Base-by-base conservation (phyloP, 1,139 yeast species). In the Pichia sp. region DNA sequence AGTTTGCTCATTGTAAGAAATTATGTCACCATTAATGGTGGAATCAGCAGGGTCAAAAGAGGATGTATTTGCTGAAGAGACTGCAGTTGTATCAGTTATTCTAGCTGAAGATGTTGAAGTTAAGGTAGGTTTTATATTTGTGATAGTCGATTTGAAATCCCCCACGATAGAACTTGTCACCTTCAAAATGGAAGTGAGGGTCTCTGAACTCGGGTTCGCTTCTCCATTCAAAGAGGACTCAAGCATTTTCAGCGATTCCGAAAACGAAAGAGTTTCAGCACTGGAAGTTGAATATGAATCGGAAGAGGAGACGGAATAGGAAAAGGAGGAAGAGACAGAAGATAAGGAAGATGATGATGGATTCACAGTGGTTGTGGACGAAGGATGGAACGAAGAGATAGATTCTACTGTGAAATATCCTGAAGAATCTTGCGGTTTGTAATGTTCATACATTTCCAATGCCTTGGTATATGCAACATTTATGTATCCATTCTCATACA, bases 401-500 rank as follows among this genome's bases (percentile, higher is more conserved):
- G 70, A 65, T 50, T 66, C 66, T 34, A 72, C 63, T 2, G 71
- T 71, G 62, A 73, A 73, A 54, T 72, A 71, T 31, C 54, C 52
- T 3, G 70, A 63, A 7, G 74, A 67, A 13, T 66, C 64, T 10
- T 64, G 60, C 30, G 70, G 70, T 30, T 66, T 64, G 57, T 73
- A 70, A 49, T 74, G 70, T 54, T 70, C 68, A 54, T 74, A 74
- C 44, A 72, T 72, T 43, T 70, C 69, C n/a, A 76, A 58, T 51
- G 79, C 77, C 34, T 77, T 75, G 59, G 77, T 75, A 38, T 60
- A 57, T 73, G 69, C 51, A 70, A 62, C 31, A 23, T 59, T 59
- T 11, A 65, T 6, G 52, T 64, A 61, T 1, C 76, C 76, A 53
- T 71, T 71, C 38, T 69, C 70, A 67, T 66, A 76, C 23, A 73